Evolutionary conservation across 2,329 filamentous ascomycete genomes (phyloP).

Genomic region (Tympanopsis confertula): DNA sequence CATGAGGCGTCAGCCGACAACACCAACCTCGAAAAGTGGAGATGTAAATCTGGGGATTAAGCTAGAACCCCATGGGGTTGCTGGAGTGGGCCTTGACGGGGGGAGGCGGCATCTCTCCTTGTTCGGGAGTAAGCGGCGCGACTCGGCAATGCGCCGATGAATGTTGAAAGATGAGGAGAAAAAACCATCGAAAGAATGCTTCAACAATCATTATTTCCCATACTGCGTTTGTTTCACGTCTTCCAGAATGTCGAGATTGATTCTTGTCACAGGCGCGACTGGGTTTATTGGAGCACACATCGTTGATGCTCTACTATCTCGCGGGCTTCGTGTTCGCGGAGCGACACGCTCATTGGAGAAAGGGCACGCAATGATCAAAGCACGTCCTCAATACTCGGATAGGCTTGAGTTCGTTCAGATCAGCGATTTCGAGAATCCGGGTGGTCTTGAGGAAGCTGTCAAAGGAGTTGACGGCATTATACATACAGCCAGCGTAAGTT

Average conservation of each 20-base stretch:
- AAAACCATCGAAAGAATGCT: too few relatives aligned
- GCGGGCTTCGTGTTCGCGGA: constrained; percentile 17
- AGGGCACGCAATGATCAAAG: constrained; percentile 20
- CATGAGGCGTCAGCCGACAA: too few relatives aligned
- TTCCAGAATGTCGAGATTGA: not conserved
- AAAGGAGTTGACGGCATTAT: constrained; percentile 28
- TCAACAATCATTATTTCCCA: too few relatives aligned
- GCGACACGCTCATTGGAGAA: constrained; percentile 15
- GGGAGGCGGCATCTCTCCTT: too few relatives aligned
- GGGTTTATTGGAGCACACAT: constrained; percentile 21
- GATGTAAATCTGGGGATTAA: too few relatives aligned
- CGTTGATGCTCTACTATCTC: constrained; percentile 15
- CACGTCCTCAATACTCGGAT: constrained; percentile 18
- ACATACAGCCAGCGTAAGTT: constrained; percentile 29
- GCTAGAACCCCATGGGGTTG: too few relatives aligned
- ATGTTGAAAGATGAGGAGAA: too few relatives aligned
- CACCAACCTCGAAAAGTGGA: too few relatives aligned
- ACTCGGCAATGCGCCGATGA: too few relatives aligned
- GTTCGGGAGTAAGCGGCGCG: too few relatives aligned
- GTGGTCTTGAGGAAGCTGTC: constrained; percentile 22
- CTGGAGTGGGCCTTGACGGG: too few relatives aligned
- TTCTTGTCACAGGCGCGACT: constrained; percentile 7
- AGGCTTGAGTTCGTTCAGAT: constrained; percentile 28
- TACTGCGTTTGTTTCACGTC: too few relatives aligned
- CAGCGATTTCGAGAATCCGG: constrained; percentile 24